These are phyloP conservation scores for Ustilago shanxiensis DNA, from an alignment of 1,284 basidiomycete genomes.

Conservation along the genomic window DNA sequence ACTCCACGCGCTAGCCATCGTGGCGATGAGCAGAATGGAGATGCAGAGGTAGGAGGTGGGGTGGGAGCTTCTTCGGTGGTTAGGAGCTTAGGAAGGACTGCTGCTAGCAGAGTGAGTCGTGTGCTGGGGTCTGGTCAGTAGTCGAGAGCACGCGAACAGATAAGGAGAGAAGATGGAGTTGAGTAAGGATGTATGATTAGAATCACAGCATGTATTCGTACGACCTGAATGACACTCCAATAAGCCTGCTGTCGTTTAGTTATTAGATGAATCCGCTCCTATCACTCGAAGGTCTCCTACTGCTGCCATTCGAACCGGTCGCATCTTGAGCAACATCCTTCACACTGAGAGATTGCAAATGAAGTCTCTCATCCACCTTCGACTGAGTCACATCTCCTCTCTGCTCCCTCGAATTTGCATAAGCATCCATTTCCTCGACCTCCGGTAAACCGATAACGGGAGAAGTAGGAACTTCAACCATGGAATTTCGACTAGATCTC, in stretches of 20 bases:
- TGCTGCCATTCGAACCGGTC: neutral
- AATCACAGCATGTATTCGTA: slow-evolving; percentile 3
- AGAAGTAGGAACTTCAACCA: slow-evolving; percentile 11
- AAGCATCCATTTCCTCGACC: slow-evolving; percentile 15
- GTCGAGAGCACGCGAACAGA: neutral
- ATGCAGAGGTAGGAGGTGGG: neutral
- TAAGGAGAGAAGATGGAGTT: neutral
- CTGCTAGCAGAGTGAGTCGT: slow-evolving; percentile 32
- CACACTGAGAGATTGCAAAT: neutral
- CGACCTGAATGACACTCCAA: neutral
- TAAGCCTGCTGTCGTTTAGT: neutral
- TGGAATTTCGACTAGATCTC: slow-evolving; percentile 16
- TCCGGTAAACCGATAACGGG: slow-evolving; percentile 16
- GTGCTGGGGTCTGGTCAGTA: slow-evolving; percentile 22
- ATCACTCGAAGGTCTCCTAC: slow-evolving; percentile 21
- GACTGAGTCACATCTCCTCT: neutral
- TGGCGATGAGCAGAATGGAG: neutral
- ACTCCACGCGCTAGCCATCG: slow-evolving; percentile 17
- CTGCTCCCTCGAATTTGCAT: slow-evolving; percentile 11
- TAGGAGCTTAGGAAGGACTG: slow-evolving; percentile 30
- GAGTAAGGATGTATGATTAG: slow-evolving; percentile 2
- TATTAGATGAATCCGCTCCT: slow-evolving; percentile 26
- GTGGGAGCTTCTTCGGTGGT: slow-evolving; percentile 11
- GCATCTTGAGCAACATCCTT: neutral
- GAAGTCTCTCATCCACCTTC: slow-evolving; percentile 1